Conservation (phyloP, 208 protist genomes). For the Trypanosoma mega region DNA sequence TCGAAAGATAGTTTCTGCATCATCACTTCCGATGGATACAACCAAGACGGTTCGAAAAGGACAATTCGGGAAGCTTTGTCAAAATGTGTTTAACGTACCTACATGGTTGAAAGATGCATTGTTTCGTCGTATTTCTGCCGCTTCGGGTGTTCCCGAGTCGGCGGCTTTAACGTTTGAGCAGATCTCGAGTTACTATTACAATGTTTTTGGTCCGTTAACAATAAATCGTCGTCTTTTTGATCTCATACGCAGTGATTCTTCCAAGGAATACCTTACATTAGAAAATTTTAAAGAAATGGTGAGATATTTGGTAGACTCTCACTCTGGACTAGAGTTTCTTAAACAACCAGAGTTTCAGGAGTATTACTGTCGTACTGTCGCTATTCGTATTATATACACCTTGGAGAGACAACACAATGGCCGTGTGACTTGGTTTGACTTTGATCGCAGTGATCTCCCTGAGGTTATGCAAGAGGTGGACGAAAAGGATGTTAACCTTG, state of each 20-base stretch:
- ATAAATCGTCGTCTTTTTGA: constrained; percentile 77
- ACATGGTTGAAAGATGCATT: constrained; percentile 80
- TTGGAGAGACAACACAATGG: constrained; percentile 81
- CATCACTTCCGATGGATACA: constrained; percentile 20
- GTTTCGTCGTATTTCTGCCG: constrained; percentile 55
- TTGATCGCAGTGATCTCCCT: constrained; percentile 82
- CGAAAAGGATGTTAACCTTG: constrained; percentile 85
- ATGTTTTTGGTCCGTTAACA: constrained; percentile 48
- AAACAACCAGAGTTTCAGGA: constrained; percentile 95
- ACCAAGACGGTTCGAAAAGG: constrained; percentile 34
- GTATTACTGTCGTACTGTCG: constrained; percentile 94
- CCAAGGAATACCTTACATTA: constrained; percentile 54
- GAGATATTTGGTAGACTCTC: constrained; percentile 75
- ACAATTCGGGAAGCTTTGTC: constrained; percentile 61
- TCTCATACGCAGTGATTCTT: constrained; percentile 47
- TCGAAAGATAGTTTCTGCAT: constrained; percentile 6
- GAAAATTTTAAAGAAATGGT: constrained; percentile 65
- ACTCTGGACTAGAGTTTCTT: constrained; percentile 94
- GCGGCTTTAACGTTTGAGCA: constrained; percentile 46
- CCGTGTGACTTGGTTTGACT: constrained; percentile 79
- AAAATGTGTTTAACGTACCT: constrained; percentile 75
- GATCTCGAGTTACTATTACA: constrained; percentile 57
- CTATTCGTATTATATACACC: constrained; percentile 95
- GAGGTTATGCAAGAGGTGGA: constrained; percentile 83
- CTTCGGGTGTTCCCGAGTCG: constrained; percentile 25